These are phyloP conservation scores for Cercophora samala DNA, from an alignment of 495 filamentous ascomycete species.

Conservation along the genomic window DNA sequence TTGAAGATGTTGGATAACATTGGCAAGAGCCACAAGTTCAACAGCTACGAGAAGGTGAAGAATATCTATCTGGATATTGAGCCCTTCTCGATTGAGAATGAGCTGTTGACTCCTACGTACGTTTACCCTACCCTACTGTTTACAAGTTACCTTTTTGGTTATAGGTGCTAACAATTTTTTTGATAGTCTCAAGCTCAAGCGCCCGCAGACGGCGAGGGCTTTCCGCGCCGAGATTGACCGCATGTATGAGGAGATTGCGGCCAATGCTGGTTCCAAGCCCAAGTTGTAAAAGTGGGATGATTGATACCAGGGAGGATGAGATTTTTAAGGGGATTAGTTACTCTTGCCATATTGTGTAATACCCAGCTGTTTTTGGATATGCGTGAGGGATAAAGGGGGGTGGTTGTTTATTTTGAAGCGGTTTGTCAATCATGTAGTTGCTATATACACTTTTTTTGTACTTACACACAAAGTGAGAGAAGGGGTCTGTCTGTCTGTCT, in stretches of 20 bases:
- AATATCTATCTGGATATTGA: slow-evolving; percentile 75
- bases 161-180: not conserved
- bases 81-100: slow-evolving; percentile 91
- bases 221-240: slow-evolving; percentile 72
- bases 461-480: too few species aligned
- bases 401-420: not conserved
- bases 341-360: not conserved
- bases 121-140: slow-evolving; percentile 43
- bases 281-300: slow-evolving; percentile 36
- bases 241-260: slow-evolving; percentile 69
- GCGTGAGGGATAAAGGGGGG: not conserved
- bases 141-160: not conserved
- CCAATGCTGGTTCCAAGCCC: slow-evolving; percentile 34
- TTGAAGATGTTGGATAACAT: slow-evolving; percentile 77
- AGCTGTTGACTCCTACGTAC: slow-evolving; percentile 94
- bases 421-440: not conserved
- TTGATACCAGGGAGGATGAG: not conserved
- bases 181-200: slow-evolving; percentile 85
- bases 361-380: not conserved
- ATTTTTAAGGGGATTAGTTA: not conserved
- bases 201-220: slow-evolving; percentile 76
- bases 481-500: too few species aligned
- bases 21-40: slow-evolving; percentile 80
- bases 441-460: not conserved
- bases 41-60: slow-evolving; percentile 79